Base-by-base conservation (phyloP, 75 land plant genomes). In the Cryptomeria japonica region DNA sequence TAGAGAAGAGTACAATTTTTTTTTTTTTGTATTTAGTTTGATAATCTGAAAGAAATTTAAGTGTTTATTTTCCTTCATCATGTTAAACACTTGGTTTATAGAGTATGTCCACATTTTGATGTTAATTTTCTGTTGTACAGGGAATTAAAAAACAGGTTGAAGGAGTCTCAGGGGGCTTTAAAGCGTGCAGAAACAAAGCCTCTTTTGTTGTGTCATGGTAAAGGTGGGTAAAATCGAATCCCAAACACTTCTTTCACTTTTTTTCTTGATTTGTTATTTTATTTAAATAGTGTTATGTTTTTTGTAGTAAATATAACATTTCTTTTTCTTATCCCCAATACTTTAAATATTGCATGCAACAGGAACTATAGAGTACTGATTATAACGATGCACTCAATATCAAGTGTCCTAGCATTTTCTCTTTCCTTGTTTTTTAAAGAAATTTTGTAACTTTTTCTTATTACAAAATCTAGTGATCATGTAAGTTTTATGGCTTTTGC, bases 121-220 rank as follows among this genome's bases (percentile, higher is more conserved):
- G 4, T 18, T n/a, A 25, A 55, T 42, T 85, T 51, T 39, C 75
- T 87, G 14, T 83, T 86, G 19, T 90, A 37, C 86, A 97, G 99
- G 88, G 87, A 70, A 55, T 84, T 96, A 85, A 89, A 89, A 68
- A 93, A 77, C 85, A 95, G 91, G 87, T 80, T 96, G 49, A 90
- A 92, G 91, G 88, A 87, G 1, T 91, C 92, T 88, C 91, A 90
- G 56, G 96, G 93, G 53, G 94, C 95, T 75, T 83, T 89, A 58
- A 90, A 91, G 75, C 93, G 93, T 49, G 97, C 98, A 47, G 88
- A 93, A 79, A 88, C 90, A 13, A 83, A 94, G 55, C 94, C 99
- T 1, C 70, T 97, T 78, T 91, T 97, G 64, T 88, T 94, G 37
- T 93, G 92, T 64, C 99, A 97, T 93, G 98, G 99, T 85, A 93